phyloP scores from a whole-genome alignment of 805 yeast genomes.

The Myxozyma mucilagina region DNA sequence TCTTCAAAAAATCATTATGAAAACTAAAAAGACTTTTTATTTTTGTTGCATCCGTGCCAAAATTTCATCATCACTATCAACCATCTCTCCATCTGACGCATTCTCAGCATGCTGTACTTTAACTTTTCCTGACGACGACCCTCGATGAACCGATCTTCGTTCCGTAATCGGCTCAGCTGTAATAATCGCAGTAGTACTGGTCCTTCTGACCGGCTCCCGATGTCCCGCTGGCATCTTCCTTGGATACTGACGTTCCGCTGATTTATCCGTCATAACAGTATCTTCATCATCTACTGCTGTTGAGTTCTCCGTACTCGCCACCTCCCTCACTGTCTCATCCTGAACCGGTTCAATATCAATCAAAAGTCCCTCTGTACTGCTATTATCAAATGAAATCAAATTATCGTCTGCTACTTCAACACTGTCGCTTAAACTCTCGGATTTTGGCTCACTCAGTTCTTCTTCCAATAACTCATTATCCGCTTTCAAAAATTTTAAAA shows the following conservation, averaged over 20 bases:
- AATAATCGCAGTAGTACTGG: conserved; percentile 4
- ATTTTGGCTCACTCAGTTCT: conserved; percentile 6
- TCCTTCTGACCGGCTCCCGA: conserved; percentile 1
- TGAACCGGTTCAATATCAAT: neutral
- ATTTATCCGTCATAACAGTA: neutral
- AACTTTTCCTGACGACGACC: conserved; percentile 11
- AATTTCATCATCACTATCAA: conserved; percentile 22
- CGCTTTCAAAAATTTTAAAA: conserved; percentile 7
- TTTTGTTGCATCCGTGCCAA: neutral
- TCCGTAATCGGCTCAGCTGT: conserved; percentile 1
- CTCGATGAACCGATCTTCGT: conserved; percentile 1
- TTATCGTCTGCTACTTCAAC: neutral
- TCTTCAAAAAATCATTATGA: neutral
- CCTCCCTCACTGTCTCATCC: neutral
- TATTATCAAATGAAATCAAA: neutral
- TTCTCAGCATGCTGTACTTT: conserved; percentile 24
- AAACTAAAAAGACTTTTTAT: neutral
- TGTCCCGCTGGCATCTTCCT: conserved; percentile 1
- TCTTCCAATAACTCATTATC: conserved; percentile 19
- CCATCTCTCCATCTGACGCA: conserved; percentile 12
- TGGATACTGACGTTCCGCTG: neutral
- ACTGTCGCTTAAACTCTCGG: neutral
- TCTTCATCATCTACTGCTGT: neutral
- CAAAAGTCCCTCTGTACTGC: neutral
- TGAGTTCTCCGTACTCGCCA: neutral